A percentile compares a stretch with the other conserved stretches of the same genome.
Evolutionary conservation across 768 basidiomycete species (phyloP).

Genomic region (Hortiboletus campestris): DNA sequence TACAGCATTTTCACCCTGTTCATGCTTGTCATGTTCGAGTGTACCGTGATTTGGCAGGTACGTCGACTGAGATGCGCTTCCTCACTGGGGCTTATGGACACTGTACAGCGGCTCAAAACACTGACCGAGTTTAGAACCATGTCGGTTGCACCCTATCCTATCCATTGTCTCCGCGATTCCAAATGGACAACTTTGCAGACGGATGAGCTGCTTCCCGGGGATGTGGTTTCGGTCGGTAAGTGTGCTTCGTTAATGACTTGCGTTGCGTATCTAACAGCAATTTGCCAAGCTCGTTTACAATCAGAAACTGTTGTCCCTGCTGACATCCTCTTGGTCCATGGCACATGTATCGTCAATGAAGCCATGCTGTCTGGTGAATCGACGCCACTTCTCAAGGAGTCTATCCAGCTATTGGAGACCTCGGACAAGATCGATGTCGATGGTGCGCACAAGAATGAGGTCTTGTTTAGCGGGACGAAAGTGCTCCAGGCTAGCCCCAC

Average conservation of each 20-base stretch:
- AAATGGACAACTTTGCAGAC: slow-evolving; percentile 82
- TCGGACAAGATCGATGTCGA: slow-evolving; percentile 82
- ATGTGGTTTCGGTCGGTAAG: slow-evolving; percentile 79
- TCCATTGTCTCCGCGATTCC: slow-evolving; percentile 75
- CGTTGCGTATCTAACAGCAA: background rate
- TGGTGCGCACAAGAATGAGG: slow-evolving; percentile 78
- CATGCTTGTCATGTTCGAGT: slow-evolving; percentile 98
- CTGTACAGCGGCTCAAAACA: slow-evolving; percentile 78
- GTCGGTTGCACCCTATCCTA: slow-evolving; percentile 88
- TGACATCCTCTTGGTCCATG: slow-evolving; percentile 88
- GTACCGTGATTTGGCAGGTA: slow-evolving; percentile 98
- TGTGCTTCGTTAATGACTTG: slow-evolving; percentile 18
- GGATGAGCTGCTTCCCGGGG: slow-evolving; percentile 88
- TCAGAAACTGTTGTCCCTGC: slow-evolving; percentile 89
- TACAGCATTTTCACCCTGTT: slow-evolving; percentile 97
- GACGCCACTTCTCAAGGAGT: slow-evolving; percentile 94
- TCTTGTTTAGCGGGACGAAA: slow-evolving; percentile 97
- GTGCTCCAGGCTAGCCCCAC: slow-evolving; percentile 72
- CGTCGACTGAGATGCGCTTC: slow-evolving; percentile 19
- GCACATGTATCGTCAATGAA: slow-evolving; percentile 96
- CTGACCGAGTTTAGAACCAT: slow-evolving; percentile 96
- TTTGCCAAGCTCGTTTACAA: slow-evolving; percentile 53
- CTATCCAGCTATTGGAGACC: slow-evolving; percentile 78
- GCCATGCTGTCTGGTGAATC: slow-evolving; percentile 99
- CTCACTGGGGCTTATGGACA: background rate